Evolutionary conservation across 106 monocot species (phyloP).

Genomic region (Dendrobium nobile): DNA sequence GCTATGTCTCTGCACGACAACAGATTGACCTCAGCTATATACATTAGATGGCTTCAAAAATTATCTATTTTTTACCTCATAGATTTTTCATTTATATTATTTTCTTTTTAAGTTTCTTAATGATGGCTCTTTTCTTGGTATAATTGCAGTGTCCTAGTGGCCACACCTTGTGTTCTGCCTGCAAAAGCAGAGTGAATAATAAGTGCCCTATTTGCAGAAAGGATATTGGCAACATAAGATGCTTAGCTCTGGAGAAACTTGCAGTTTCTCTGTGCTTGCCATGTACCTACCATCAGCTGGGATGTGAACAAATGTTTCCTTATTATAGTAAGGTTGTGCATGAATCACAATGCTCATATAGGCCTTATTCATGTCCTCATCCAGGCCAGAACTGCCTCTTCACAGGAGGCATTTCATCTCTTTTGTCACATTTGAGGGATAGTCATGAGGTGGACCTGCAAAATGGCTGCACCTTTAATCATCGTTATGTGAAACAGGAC

Average conservation of each 20-base stretch:
- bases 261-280: constrained; percentile 30
- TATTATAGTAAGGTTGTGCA: constrained; percentile 34
- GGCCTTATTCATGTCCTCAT: constrained; percentile 41
- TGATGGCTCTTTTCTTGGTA: too few species aligned
- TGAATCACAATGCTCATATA: constrained; percentile 27
- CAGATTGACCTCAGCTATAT: neutral
- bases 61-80: neutral
- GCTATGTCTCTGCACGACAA: neutral
- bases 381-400: constrained; percentile 38
- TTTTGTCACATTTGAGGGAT: constrained; percentile 32
- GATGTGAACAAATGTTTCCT: constrained; percentile 32
- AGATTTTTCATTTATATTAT: too few species aligned
- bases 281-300: constrained; percentile 27
- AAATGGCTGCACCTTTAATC: constrained; percentile 37
- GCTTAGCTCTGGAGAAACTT: constrained; percentile 45
- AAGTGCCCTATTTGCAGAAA: constrained; percentile 48
- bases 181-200: constrained; percentile 41
- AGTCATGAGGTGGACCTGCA: constrained; percentile 38
- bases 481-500: constrained; percentile 42
- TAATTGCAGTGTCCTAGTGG: constrained; percentile 45
- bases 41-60: neutral
- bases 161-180: constrained; percentile 30
- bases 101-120: neutral
- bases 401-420: constrained; percentile 20
- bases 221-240: constrained; percentile 42